phyloP scores from a whole-genome alignment of 768 basidiomycete genomes.

The Pleurotus citrinopileatus region DNA sequence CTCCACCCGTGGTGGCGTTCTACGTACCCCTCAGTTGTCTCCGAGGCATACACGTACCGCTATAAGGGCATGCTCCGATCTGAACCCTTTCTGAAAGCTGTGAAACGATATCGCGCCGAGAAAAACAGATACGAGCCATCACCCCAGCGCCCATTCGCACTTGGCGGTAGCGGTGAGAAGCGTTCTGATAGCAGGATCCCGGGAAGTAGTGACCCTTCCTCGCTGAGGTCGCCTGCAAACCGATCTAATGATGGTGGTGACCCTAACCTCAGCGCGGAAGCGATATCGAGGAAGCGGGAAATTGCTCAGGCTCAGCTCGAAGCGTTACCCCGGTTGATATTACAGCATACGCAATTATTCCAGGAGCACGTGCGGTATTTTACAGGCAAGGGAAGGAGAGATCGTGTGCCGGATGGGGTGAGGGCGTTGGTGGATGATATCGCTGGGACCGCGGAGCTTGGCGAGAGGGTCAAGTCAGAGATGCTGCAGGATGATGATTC shows the following conservation, averaged over 20 bases:
- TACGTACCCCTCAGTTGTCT: slow-evolving; percentile 40
- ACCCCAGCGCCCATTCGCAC: neutral
- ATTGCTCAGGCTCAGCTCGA: slow-evolving; percentile 25
- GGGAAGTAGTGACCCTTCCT: neutral
- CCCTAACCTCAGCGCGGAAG: too few relatives aligned
- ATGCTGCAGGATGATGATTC: slow-evolving; percentile 30
- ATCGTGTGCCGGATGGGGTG: slow-evolving; percentile 26
- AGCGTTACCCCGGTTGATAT: slow-evolving; percentile 28
- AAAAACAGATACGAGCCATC: neutral
- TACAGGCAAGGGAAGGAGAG: slow-evolving; percentile 19
- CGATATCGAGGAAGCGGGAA: slow-evolving; percentile 16
- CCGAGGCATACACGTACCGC: slow-evolving; percentile 63
- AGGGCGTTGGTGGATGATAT: slow-evolving; percentile 31
- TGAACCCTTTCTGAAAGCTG: slow-evolving; percentile 39
- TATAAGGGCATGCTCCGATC: slow-evolving; percentile 58
- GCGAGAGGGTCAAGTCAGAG: slow-evolving; percentile 28
- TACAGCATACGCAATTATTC: slow-evolving; percentile 26
- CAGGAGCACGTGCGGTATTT: slow-evolving; percentile 31
- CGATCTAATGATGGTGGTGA: too few relatives aligned
- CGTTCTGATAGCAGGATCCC: neutral
- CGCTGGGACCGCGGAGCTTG: slow-evolving; percentile 27
- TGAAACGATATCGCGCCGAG: slow-evolving; percentile 37
- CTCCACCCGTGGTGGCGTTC: neutral
- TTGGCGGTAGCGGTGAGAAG: neutral
- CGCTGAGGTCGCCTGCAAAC: too few relatives aligned